Evolutionary conservation across 2,329 filamentous ascomycete species (phyloP).

Genomic region (Bisporella sp.): DNA sequence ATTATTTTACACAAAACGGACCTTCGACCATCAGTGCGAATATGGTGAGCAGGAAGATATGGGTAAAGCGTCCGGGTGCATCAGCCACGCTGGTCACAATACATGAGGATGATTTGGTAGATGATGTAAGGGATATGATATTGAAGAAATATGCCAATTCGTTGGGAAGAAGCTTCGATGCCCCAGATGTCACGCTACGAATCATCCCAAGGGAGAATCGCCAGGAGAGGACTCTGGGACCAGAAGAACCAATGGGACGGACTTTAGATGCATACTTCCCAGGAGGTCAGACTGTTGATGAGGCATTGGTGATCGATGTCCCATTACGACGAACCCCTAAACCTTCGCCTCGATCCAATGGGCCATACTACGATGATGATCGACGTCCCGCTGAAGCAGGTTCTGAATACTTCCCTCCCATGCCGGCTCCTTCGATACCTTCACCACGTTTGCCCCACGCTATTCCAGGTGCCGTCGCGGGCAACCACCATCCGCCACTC

Average conservation of each 20-base stretch:
- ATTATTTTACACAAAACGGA: constrained; percentile 26
- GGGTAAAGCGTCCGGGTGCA: constrained; percentile 82
- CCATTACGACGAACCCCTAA: constrained; percentile 70
- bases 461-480: constrained; percentile 14
- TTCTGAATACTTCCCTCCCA: constrained; percentile 78
- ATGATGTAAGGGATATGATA: constrained; percentile 90
- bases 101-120: constrained; percentile 82
- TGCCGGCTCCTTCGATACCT: constrained; percentile 36
- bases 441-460: constrained; percentile 25
- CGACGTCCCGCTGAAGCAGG: constrained; percentile 59
- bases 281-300: constrained; percentile 78
- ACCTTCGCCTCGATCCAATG: constrained; percentile 60
- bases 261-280: constrained; percentile 80
- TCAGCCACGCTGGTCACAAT: constrained; percentile 85
- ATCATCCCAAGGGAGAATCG: constrained; percentile 64
- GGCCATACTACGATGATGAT: constrained; percentile 52
- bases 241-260: constrained; percentile 75
- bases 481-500: constrained; percentile 18
- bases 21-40: constrained; percentile 24
- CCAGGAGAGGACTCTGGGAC: constrained; percentile 65
- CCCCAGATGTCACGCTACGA: constrained; percentile 79
- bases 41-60: constrained; percentile 75
- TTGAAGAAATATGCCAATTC: constrained; percentile 92
- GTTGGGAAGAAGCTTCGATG: constrained; percentile 79
- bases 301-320: constrained; percentile 87